Conservation (phyloP, 1,139 yeast genomes). For the Yueomyces sp. region DNA sequence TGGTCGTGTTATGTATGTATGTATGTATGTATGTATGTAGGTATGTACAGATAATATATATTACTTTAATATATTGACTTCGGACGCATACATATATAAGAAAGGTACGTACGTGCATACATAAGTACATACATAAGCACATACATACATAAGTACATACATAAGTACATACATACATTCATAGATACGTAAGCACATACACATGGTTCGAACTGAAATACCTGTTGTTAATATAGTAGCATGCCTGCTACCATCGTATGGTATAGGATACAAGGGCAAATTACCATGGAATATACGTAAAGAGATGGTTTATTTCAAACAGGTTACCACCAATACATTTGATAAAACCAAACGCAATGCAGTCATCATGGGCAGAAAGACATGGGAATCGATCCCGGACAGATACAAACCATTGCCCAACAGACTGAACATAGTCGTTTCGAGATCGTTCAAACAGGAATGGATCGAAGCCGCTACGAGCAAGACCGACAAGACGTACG, state of each 20-base stretch:
- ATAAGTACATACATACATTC: too few species aligned
- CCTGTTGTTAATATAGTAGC: conserved; percentile 67
- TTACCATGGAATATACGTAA: conserved; percentile 81
- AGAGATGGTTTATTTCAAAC: conserved; percentile 77
- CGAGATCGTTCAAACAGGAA: conserved; percentile 29
- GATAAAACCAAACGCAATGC: conserved; percentile 41
- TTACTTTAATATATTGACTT: too few species aligned
- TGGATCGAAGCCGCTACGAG: neutral
- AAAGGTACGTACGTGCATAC: neutral
- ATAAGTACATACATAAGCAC: neutral
- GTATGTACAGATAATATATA: too few species aligned
- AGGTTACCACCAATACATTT: conserved; percentile 42
- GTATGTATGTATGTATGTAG: too few species aligned
- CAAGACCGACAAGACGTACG: neutral
- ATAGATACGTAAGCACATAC: neutral
- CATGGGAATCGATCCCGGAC: conserved; percentile 88
- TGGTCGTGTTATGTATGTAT: neutral
- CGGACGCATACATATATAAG: neutral
- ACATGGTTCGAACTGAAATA: conserved; percentile 4
- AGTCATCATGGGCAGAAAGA: conserved; percentile 91
- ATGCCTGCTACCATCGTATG: conserved; percentile 64
- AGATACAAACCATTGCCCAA: conserved; percentile 73
- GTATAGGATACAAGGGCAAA: conserved; percentile 72
- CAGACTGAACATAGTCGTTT: conserved; percentile 64
- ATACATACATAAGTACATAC: too few species aligned